Base-by-base conservation (phyloP, 2,329 filamentous ascomycete genomes). In the Fusarium subtropicale region DNA sequence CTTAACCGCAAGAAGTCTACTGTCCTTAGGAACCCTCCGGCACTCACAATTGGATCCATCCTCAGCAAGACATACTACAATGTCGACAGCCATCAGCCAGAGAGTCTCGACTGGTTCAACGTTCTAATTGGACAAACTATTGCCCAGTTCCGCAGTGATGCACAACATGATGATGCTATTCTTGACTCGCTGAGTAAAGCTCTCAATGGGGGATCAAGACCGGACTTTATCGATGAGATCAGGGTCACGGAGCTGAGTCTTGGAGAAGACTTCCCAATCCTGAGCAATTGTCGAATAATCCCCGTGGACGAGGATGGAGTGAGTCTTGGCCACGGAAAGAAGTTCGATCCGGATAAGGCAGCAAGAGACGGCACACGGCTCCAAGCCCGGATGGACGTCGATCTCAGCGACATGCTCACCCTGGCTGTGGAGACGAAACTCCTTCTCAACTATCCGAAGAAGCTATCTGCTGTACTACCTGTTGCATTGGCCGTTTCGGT, bases 61-160 rank as follows among this genome's bases (percentile, higher is more conserved):
- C 86, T 99, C 28, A 91, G 91, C 73, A 99, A 99, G 82, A 98
- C 96, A 24, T 99, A 97, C 80, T 99, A 99, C 82, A 97, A 97
- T 76, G 93, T 96, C 44, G 88, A 97, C 73, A 94, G 93, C 64
- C 96, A 99, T 79, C 96, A 98, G 79, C 96, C 96, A 1, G 96
- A 99, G 80, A 97, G 92, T 60, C 81, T 99, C 64, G 96, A 99
- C 80, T 99, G 96, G 96, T 98, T 99, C 86, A 99, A 99, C 77
- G 96, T 99, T 28, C 85, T 99, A 57, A 90, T 98, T 53, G 96
- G 94, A 3, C 96, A 99, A 81, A 97, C 96, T 1, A 97, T 99
- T 70, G 95, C 96, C 1, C 96, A 99, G 79, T 92, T 98, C 74
- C 87, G 96, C 63, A 93, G 92, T 72, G 97, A 98, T 75, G 96